Evolutionary conservation across 352 stramenopile genomes (phyloP).

Genomic region (Phytophthora sp.): DNA sequence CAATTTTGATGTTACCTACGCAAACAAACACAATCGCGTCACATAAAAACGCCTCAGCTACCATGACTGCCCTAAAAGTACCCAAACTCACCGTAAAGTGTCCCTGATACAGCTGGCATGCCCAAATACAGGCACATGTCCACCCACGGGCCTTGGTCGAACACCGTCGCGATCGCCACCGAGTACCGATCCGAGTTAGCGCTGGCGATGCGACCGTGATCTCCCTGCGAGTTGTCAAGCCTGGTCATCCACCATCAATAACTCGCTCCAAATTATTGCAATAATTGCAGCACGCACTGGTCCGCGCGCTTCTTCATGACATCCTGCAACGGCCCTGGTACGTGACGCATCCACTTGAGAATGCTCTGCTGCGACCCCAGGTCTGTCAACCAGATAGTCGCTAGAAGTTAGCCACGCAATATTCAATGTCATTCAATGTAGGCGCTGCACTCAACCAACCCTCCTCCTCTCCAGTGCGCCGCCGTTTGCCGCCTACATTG

Average conservation of each 20-base stretch:
- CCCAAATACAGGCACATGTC: conserved; percentile 76
- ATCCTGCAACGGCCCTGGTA: conserved; percentile 75
- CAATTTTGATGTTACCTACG: conserved; percentile 72
- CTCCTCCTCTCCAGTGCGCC: conserved; percentile 27
- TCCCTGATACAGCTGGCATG: conserved; percentile 52
- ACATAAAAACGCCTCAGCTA: neutral
- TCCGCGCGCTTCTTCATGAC: conserved; percentile 77
- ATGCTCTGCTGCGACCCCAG: conserved; percentile 73
- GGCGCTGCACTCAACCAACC: conserved; percentile 2
- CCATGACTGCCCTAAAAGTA: neutral
- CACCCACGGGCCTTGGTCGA: conserved; percentile 84
- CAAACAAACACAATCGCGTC: conserved; percentile 1
- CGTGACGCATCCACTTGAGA: conserved; percentile 76
- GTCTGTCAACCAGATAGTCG: conserved; percentile 28
- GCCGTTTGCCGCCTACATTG: conserved; percentile 21
- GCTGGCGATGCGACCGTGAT: conserved; percentile 44
- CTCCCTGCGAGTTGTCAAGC: conserved; percentile 48
- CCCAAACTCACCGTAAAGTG: conserved; percentile 61
- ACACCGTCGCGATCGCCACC: conserved; percentile 65
- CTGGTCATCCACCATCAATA: conserved; percentile 29
- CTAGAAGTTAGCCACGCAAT: conserved; percentile 4
- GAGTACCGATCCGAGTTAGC: conserved; percentile 50
- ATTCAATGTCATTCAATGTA: neutral
- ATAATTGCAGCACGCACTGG: conserved; percentile 34
- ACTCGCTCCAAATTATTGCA: neutral